These are phyloP conservation scores for Leccinum incarnatum DNA, from an alignment of 768 basidiomycete genomes.

Conservation along the genomic window DNA sequence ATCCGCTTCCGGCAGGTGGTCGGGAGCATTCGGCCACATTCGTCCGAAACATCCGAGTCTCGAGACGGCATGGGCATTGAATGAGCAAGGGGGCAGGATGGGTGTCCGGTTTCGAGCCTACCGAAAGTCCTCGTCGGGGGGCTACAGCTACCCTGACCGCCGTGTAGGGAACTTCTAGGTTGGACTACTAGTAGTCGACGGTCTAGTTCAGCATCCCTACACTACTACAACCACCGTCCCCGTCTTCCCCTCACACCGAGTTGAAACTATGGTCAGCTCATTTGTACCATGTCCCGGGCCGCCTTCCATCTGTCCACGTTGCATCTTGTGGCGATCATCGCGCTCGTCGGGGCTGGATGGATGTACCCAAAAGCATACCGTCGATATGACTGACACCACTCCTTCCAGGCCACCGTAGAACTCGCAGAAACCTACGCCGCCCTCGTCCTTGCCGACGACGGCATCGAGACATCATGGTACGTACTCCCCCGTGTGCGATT, in stretches of 20 bases:
- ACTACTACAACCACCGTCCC: not conserved
- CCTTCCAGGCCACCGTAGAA: constrained; percentile 56
- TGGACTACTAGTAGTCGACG: too few relatives aligned
- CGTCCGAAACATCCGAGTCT: too few relatives aligned
- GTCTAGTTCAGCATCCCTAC: too few relatives aligned
- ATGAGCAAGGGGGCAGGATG: too few relatives aligned
- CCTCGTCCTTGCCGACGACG: constrained; percentile 91
- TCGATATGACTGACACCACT: constrained; percentile 8
- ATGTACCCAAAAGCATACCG: not conserved
- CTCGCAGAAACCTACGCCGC: constrained; percentile 96
- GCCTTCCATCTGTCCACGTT: not conserved
- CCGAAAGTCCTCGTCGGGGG: too few relatives aligned
- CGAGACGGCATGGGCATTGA: too few relatives aligned
- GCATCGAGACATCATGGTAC: constrained; percentile 89
- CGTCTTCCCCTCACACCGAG: constrained; percentile 1
- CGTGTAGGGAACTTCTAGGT: not conserved
- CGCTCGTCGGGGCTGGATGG: constrained; percentile 21
- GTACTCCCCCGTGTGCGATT: constrained; percentile 33
- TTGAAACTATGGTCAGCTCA: constrained; percentile 27
- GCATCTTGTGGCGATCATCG: not conserved
- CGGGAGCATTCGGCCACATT: too few relatives aligned
- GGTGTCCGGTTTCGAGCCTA: too few relatives aligned
- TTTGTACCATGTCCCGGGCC: not conserved
- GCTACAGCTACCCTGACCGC: too few relatives aligned
- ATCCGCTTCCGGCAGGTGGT: too few relatives aligned